These are phyloP conservation scores for Gastrodia elata DNA, from an alignment of 106 monocot species.

Conservation along the genomic window DNA sequence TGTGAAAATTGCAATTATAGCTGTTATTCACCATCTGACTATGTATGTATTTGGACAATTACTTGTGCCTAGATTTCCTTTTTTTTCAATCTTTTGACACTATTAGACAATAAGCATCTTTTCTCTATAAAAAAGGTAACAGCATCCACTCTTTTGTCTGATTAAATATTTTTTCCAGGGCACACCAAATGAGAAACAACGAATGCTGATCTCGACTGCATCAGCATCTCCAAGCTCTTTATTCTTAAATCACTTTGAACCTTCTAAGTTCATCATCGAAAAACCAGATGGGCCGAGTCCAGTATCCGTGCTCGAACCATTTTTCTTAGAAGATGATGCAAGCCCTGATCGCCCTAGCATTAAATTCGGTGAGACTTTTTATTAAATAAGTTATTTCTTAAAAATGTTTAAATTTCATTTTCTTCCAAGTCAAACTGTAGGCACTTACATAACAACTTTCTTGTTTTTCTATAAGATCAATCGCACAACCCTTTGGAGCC, in stretches of 20 bases:
- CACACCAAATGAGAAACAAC: slow-evolving; percentile 8
- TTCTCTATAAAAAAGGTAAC: background rate
- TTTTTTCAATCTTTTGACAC: too few relatives aligned
- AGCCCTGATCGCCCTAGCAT: slow-evolving; percentile 22
- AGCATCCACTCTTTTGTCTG: background rate
- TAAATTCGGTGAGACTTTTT: slow-evolving; percentile 28
- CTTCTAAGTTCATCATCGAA: slow-evolving; percentile 18
- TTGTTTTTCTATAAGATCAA: slow-evolving; percentile 14
- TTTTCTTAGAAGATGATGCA: slow-evolving; percentile 37
- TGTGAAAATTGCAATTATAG: slow-evolving; percentile 19
- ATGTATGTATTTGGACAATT: slow-evolving; percentile 23
- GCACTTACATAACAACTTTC: background rate
- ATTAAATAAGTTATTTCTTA: background rate
- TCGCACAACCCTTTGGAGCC: background rate
- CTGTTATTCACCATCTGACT: slow-evolving; percentile 6
- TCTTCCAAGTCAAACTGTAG: background rate
- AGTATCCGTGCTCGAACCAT: slow-evolving; percentile 57
- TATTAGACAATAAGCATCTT: background rate
- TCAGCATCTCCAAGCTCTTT: slow-evolving; percentile 11
- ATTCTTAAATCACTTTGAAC: slow-evolving; percentile 13
- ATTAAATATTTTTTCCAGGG: slow-evolving; percentile 6
- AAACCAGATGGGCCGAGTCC: slow-evolving; percentile 55
- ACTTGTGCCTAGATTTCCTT: background rate
- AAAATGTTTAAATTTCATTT: background rate
- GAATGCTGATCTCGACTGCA: background rate